These are phyloP conservation scores for Fusarium marasasianum DNA, from an alignment of 2,329 filamentous ascomycete genomes.

Conservation along the genomic window DNA sequence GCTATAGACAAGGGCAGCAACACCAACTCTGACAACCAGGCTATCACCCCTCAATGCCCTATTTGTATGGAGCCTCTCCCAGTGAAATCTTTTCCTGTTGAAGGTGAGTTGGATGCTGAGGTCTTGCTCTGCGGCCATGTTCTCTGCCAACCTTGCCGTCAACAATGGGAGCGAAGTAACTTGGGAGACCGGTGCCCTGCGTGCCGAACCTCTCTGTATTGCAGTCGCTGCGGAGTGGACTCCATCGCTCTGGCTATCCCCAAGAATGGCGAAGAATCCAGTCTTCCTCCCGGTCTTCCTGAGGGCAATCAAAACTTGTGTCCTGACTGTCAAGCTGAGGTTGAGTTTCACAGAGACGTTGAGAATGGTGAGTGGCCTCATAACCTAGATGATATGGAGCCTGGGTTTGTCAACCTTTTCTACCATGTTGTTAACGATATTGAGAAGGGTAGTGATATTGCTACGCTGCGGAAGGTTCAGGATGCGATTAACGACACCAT, in stretches of 20 bases:
- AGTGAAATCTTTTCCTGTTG: slow-evolving; percentile 1
- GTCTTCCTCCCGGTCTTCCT: not conserved
- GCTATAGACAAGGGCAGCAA: not conserved
- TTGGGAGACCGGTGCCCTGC: slow-evolving; percentile 11
- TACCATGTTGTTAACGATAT: slow-evolving; percentile 14
- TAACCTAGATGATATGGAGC: not conserved
- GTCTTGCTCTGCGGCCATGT: slow-evolving; percentile 39
- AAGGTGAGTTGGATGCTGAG: not conserved
- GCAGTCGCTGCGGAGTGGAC: not conserved
- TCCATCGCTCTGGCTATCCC: not conserved
- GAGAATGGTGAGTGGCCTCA: slow-evolving; percentile 9
- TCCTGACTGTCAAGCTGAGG: slow-evolving; percentile 12
- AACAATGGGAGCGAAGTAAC: not conserved
- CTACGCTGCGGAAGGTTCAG: not conserved
- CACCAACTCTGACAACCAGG: not conserved
- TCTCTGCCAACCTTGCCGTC: slow-evolving; percentile 29
- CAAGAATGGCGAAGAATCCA: not conserved
- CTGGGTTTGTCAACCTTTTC: slow-evolving; percentile 26
- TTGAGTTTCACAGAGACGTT: slow-evolving; percentile 3
- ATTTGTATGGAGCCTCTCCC: slow-evolving; percentile 27
- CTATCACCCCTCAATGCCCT: slow-evolving; percentile 13
- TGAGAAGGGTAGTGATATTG: not conserved
- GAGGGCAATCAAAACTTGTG: slow-evolving; percentile 6
- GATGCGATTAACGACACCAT: slow-evolving; percentile 4
- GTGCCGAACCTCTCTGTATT: slow-evolving; percentile 3